These are phyloP conservation scores for Pelargonium nanum DNA, from an alignment of 345 rosid species.

Conservation along the genomic window DNA sequence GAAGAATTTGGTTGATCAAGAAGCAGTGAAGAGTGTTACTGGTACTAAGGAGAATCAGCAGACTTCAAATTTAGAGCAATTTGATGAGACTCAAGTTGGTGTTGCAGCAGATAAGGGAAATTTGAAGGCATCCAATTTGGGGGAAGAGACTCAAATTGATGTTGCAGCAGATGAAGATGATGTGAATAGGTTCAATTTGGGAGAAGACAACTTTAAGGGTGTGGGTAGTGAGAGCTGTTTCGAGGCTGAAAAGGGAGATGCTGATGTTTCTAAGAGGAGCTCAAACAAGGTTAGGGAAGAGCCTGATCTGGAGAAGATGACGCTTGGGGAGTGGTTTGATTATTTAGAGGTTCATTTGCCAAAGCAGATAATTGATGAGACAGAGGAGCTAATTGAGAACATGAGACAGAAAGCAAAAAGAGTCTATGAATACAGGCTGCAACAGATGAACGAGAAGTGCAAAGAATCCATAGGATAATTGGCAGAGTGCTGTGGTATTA, in stretches of 20 bases:
- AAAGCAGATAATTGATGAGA: constrained; percentile 38
- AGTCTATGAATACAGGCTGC: constrained; percentile 11
- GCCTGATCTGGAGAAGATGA: constrained; percentile 38
- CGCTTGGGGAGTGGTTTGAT: constrained; percentile 56
- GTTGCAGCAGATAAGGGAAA: not conserved
- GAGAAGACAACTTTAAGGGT: constrained; percentile 5
- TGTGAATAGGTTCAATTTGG: constrained; percentile 3
- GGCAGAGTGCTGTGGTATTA: not conserved
- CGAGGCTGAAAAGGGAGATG: constrained; percentile 1
- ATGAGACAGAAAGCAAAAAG: constrained; percentile 38
- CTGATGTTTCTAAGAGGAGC: not conserved
- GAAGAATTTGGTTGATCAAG: not conserved
- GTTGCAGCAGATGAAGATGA: constrained; percentile 3
- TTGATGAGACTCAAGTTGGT: not conserved
- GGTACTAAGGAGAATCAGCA: not conserved
- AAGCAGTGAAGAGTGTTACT: not conserved
- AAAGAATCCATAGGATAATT: not conserved
- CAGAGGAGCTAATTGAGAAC: constrained; percentile 50
- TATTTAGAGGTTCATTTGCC: constrained; percentile 39
- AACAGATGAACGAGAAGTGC: not conserved
- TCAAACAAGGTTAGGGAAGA: constrained; percentile 10
- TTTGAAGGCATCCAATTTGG: constrained; percentile 4
- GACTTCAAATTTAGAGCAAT: not conserved
- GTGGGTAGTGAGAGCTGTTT: constrained; percentile 2
- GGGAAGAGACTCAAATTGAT: constrained; percentile 10